Evolutionary conservation across 1,284 basidiomycete species (phyloP).

Genomic region (Malassezia slooffiae): DNA sequence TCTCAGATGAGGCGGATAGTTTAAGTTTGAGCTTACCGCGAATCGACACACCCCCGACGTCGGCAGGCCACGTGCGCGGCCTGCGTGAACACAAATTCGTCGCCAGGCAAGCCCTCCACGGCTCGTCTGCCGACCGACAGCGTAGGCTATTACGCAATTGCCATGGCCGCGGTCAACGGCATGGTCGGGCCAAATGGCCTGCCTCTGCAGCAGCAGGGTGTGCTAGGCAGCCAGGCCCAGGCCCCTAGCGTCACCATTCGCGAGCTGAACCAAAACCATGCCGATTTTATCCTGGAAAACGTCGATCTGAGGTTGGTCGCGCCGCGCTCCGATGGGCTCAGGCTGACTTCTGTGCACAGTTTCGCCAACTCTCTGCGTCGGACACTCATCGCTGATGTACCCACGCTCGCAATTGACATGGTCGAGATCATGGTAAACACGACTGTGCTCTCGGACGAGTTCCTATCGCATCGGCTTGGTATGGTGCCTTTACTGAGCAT

Average conservation of each 20-base stretch:
- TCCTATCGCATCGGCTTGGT: slow-evolving; percentile 88
- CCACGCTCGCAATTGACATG: slow-evolving; percentile 71
- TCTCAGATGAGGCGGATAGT: too few relatives aligned
- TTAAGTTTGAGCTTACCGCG: too few relatives aligned
- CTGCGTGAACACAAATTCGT: too few relatives aligned
- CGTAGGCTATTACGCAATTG: too few relatives aligned
- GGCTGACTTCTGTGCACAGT: slow-evolving; percentile 4
- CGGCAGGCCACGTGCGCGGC: too few relatives aligned
- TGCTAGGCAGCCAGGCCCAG: not conserved
- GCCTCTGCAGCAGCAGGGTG: not conserved
- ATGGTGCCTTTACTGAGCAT: slow-evolving; percentile 77
- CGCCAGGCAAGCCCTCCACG: too few relatives aligned
- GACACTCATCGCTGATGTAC: slow-evolving; percentile 44
- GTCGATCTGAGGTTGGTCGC: slow-evolving; percentile 30
- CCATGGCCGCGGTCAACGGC: slow-evolving; percentile 13
- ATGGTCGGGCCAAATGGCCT: slow-evolving; percentile 1
- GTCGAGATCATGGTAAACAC: slow-evolving; percentile 88
- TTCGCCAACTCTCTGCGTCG: slow-evolving; percentile 44
- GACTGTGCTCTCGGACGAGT: slow-evolving; percentile 89
- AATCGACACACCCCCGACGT: too few relatives aligned
- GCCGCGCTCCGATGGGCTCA: not conserved
- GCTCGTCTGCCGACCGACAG: too few relatives aligned
- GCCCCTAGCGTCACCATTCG: slow-evolving; percentile 29
- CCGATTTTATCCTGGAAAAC: slow-evolving; percentile 40
- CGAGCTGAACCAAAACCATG: slow-evolving; percentile 30